Evolutionary conservation across 2,329 filamentous ascomycete species (phyloP), one percentile per base, ranked within the genome.

Genomic region (Fusarium sp.): DNA sequence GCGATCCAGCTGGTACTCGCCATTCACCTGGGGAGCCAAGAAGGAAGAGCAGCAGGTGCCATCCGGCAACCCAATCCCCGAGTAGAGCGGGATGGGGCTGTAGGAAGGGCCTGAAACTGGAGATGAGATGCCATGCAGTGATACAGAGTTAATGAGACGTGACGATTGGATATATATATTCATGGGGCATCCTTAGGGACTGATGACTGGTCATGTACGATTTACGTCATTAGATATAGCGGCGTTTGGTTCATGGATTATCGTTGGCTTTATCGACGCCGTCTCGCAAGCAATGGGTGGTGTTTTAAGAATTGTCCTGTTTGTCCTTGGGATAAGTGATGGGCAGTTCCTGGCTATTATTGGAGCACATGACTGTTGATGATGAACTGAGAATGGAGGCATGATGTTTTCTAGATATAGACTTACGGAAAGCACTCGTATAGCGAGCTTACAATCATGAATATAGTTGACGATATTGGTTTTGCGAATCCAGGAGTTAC

Each of bases 1-100:
- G 83, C 83, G 90, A 50, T 83, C 85, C 23, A 91, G 89, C 79
- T 92, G 90, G 90, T 82, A 81, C 67, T 86, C 91, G 63, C 88
- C 88, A 15, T 91, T 89, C 88, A 81, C 80, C 77, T 85, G 83
- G 78, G 79, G 76, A 30, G 70, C 45, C 42, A 86, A 85, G 81
- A 88, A 87, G 80, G 86, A 88, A 53, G 86, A 87, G 44, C 57
- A 64, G 41, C 72, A 73, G 64, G 67, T 64, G 52, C 73, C 75
- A 55, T 70, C 74, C n/a, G 77, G 71, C 64, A 64, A 75, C 50
- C 70, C 78, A 5, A 82, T 82, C 61, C 80, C 80, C 8, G 81
- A 82, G 71, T 82, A 78, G 74, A 55, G 41, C 32, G 48, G 48
- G 57, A 57, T 33, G 33, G 32, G 49, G 61, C 18, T 48, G 35